Conservation (phyloP, 768 basidiomycete species). For the Macrolepiota fuliginosa region DNA sequence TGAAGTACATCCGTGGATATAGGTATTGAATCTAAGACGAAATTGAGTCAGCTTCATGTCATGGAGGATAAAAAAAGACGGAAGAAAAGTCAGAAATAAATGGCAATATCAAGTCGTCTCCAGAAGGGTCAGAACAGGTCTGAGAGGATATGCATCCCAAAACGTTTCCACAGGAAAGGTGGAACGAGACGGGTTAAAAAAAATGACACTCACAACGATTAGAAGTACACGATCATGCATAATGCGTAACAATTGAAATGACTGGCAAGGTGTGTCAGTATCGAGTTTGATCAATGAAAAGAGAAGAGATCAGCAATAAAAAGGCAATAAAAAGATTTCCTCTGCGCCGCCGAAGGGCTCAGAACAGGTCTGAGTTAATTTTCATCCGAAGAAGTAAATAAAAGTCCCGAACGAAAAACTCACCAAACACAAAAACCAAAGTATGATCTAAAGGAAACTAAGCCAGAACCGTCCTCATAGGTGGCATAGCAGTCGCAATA, state of each 20-base stretch:
- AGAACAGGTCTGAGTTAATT: constrained; percentile 67
- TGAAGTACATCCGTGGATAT: too few relatives aligned
- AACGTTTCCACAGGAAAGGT: neutral
- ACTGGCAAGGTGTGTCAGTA: neutral
- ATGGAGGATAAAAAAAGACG: neutral
- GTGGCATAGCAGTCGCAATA: constrained; percentile 56
- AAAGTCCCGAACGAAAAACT: constrained; percentile 24
- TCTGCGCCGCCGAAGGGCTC: constrained; percentile 41
- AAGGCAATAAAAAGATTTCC: constrained; percentile 57
- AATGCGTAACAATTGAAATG: neutral
- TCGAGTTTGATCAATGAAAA: neutral
- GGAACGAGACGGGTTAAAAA: neutral
- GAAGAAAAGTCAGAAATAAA: constrained; percentile 1
- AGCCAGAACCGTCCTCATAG: constrained; percentile 48
- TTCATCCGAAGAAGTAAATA: constrained; percentile 40
- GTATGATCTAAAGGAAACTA: constrained; percentile 22
- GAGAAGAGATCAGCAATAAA: constrained; percentile 32
- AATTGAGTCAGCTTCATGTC: neutral
- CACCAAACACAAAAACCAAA: constrained; percentile 28
- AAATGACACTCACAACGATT: constrained; percentile 6
- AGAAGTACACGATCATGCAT: neutral
- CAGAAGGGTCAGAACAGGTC: constrained; percentile 11
- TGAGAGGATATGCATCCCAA: constrained; percentile 5
- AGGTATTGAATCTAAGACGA: neutral
- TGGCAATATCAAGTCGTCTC: constrained; percentile 11